Conservation (phyloP, 805 yeast genomes). For the Wickerhamiella vanderwaltii region DNA sequence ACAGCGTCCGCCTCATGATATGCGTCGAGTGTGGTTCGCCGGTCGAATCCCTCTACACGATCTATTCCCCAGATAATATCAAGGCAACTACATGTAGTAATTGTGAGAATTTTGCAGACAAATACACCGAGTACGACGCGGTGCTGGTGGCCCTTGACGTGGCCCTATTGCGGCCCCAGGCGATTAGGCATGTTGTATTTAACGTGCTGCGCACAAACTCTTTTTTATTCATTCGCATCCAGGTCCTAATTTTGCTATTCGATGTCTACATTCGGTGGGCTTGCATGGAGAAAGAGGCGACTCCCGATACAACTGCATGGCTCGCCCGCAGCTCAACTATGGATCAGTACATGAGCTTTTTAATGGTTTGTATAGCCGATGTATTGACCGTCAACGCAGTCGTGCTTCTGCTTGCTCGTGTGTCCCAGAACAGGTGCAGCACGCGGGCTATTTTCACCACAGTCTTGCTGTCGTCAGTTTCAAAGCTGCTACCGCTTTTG, state of each 20-base stretch:
- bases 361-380: conserved; percentile 28
- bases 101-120: conserved; percentile 72
- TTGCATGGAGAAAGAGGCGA: conserved; percentile 52
- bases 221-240: conserved; percentile 33
- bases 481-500: conserved; percentile 76
- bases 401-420: conserved; percentile 26
- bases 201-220: conserved; percentile 36
- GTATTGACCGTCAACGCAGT: conserved; percentile 25
- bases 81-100: conserved; percentile 61
- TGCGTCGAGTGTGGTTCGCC: conserved; percentile 78
- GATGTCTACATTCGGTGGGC: conserved; percentile 93
- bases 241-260: conserved; percentile 56
- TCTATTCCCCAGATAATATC: conserved; percentile 66
- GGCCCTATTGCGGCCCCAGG: conserved; percentile 73
- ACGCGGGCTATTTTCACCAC: conserved; percentile 48
- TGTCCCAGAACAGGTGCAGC: conserved; percentile 29
- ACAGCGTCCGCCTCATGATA: no score
- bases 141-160: conserved; percentile 77
- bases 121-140: conserved; percentile 80
- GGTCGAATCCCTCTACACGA: conserved; percentile 52
- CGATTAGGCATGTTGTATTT: conserved; percentile 64
- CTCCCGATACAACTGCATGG: conserved; percentile 19
- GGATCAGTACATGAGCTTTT: conserved; percentile 30
- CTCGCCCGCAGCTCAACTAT: conserved; percentile 23
- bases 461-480: conserved; percentile 60